Evolutionary conservation across 768 basidiomycete species (phyloP), one percentile per base, ranked within the genome.

Genomic region (Cystobasidium onofrii): DNA sequence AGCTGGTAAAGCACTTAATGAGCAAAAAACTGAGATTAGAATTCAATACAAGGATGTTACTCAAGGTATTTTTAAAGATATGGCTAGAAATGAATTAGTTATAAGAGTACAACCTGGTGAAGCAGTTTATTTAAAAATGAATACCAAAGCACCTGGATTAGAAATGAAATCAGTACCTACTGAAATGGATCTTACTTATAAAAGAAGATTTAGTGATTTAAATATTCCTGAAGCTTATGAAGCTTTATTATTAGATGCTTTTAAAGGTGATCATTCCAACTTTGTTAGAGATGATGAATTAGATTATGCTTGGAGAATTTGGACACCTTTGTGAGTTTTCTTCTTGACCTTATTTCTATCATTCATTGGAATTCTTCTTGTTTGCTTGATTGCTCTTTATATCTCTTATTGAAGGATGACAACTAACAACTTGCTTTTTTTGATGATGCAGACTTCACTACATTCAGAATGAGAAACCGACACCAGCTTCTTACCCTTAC

Each of bases 151-250:
- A 1, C 95, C 95, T 64, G 95, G 95, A 23, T 85, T 97, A 75
- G 84, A 88, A 79, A 95, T 92, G 72, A 87, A 91, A 52, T 91
- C 91, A 55, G 86, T 98, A 75, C 92, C 93, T 34, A 91, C 90
- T 52, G 96, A 99, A 83, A 94, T 99, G 90, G 95, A 99, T 83
- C 83, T 98, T 77, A 96, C 95, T 23, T 99, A 98, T 86, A 94
- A 95, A 86, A 86, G 89, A 72, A 88, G 96, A 55, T 99, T 98
- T 84, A 83, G 87, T 46, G 93, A 96, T 75, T 82, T 87, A 62
- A 88, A 89, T 82, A 97, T 99, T 75, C 96, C 96, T 29, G 34
- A 65, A 60, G 75, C 76, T 20, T 75, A 76, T 77, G 83, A 97
- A 83, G 89, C 89, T 12, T 87, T 99, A 74, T 94, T 99, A 80